phyloP scores from a whole-genome alignment of 139 green algal genomes.

The Haematococcus lacustris region DNA sequence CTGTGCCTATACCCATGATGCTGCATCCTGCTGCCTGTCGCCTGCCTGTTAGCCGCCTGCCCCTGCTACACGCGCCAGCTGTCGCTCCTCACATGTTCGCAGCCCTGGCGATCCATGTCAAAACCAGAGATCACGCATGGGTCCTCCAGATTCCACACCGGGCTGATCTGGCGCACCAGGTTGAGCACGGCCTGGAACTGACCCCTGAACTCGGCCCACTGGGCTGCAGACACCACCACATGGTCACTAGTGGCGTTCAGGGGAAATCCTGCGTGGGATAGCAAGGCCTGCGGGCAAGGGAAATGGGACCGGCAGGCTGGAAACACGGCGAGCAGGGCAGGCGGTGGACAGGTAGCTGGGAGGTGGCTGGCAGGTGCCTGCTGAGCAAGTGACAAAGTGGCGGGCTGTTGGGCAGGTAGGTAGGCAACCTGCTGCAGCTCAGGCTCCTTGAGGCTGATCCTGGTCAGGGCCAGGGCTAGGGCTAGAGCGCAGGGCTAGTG shows the following conservation, averaged over 20 bases:
- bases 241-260: conserved; percentile 12
- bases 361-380: too few species aligned
- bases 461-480: too few species aligned
- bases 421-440: too few species aligned
- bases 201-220: conserved; percentile 53
- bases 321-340: too few species aligned
- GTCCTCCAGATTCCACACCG: conserved; percentile 57
- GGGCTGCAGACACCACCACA: conserved; percentile 28
- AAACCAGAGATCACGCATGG: conserved; percentile 56
- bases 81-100: conserved; percentile 16
- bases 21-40: background rate
- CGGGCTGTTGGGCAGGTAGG: too few species aligned
- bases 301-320: background rate
- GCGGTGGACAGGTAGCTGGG: too few species aligned
- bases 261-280: conserved; percentile 54
- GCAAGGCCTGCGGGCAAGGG: conserved; percentile 31
- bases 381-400: too few species aligned
- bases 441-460: too few species aligned
- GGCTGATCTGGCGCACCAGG: conserved; percentile 41
- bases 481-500: too few species aligned
- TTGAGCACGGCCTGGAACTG: conserved; percentile 40
- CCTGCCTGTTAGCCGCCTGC: too few species aligned
- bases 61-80: too few species aligned
- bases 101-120: conserved; percentile 53
- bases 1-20: too few species aligned